phyloP scores from a whole-genome alignment of 1,139 yeast genomes.

The Pichia cactophila region DNA sequence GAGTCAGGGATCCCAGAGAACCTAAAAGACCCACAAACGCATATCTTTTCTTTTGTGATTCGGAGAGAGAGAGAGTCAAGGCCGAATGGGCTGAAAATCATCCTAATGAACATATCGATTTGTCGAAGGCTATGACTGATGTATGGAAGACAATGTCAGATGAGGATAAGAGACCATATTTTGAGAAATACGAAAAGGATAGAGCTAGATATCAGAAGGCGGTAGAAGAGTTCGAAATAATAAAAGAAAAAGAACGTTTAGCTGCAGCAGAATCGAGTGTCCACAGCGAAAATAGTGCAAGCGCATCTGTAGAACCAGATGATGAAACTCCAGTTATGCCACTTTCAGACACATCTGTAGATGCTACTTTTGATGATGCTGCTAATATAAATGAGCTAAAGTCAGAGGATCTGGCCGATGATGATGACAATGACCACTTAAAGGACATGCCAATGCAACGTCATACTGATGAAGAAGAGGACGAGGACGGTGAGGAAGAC shows the following conservation, averaged over 20 bases:
- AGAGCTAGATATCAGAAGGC: conserved; percentile 68
- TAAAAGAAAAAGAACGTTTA: conserved; percentile 24
- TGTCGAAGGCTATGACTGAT: conserved; percentile 74
- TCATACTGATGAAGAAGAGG: conserved; percentile 2
- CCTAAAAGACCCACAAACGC: conserved; percentile 92
- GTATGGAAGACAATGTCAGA: conserved; percentile 76
- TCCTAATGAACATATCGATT: conserved; percentile 48
- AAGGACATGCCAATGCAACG: conserved; percentile 1
- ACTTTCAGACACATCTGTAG: conserved; percentile 1
- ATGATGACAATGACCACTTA: conserved; percentile 5
- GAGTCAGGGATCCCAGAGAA: conserved; percentile 63
- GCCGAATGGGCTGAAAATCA: conserved; percentile 40
- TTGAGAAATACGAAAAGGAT: conserved; percentile 72
- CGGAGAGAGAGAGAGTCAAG: conserved; percentile 69
- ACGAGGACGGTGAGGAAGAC: conserved; percentile 14
- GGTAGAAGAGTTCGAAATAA: conserved; percentile 54
- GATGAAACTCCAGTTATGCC: conserved; percentile 3
- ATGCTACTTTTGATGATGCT: neutral
- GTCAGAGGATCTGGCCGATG: neutral
- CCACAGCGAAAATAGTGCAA: conserved; percentile 1
- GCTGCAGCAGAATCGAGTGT: conserved; percentile 5
- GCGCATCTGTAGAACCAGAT: conserved; percentile 10
- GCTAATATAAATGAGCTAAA: neutral
- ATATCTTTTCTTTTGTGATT: conserved; percentile 77
- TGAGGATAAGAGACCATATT: conserved; percentile 66